A percentile compares a stretch with the other conserved stretches of the same genome.
These are phyloP conservation scores for Pisolithus microcarpus DNA, from an alignment of 768 basidiomycete genomes.

Conservation along the genomic window DNA sequence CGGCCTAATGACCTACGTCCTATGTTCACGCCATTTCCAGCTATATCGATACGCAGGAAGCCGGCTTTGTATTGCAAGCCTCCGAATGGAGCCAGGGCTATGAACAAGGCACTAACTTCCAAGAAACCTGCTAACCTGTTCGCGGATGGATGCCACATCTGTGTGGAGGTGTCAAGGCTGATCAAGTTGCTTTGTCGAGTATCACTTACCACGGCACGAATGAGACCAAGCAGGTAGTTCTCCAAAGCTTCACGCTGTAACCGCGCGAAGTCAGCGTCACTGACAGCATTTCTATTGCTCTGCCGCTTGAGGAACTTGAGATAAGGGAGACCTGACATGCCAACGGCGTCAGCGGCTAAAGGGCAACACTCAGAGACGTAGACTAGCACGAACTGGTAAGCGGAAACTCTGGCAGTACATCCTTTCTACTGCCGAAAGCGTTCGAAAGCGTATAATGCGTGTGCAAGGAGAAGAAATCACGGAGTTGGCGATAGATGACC, in stretches of 20 bases:
- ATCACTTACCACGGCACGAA: slow-evolving; percentile 74
- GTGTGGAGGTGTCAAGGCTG: not conserved
- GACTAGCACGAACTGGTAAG: slow-evolving; percentile 49
- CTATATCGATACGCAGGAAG: slow-evolving; percentile 54
- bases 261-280: slow-evolving; percentile 70
- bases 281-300: slow-evolving; percentile 45
- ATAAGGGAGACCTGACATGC: slow-evolving; percentile 68
- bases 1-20: slow-evolving; percentile 60
- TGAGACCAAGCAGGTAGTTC: slow-evolving; percentile 80
- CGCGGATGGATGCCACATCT: slow-evolving; percentile 92
- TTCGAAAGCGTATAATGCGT: slow-evolving; percentile 85
- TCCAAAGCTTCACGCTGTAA: slow-evolving; percentile 79
- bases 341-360: not conserved
- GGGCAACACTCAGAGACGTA: not conserved
- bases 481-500: slow-evolving; percentile 91
- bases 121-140: slow-evolving; percentile 88
- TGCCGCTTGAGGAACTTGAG: slow-evolving; percentile 78
- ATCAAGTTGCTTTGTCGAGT: not conserved
- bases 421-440: slow-evolving; percentile 62
- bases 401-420: slow-evolving; percentile 88
- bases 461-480: slow-evolving; percentile 87
- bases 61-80: slow-evolving; percentile 92
- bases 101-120: slow-evolving; percentile 84
- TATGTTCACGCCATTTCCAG: slow-evolving; percentile 47
- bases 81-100: slow-evolving; percentile 71